Evolutionary conservation across 164 flowering plant genomes (phyloP).

Genomic region (Chloranthus sessilifolius): DNA sequence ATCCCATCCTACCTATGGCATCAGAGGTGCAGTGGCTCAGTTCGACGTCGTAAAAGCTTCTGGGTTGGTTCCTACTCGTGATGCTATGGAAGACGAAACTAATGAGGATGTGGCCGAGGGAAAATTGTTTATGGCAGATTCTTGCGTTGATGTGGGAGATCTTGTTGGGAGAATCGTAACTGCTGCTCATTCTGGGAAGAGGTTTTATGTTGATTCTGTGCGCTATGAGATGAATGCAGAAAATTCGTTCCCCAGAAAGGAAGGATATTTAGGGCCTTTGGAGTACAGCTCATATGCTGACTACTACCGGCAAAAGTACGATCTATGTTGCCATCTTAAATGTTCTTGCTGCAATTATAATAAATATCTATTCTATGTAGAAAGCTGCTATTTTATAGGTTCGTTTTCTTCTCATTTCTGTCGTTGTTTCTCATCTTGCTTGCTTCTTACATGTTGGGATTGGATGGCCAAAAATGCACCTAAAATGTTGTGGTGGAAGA

Average conservation of each 20-base stretch:
- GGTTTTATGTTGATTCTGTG: slow-evolving; percentile 92
- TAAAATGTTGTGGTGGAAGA: slow-evolving; percentile 44
- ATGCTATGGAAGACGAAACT: slow-evolving; percentile 21
- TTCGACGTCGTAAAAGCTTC: slow-evolving; percentile 92
- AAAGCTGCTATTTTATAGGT: neutral
- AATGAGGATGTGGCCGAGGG: slow-evolving; percentile 31
- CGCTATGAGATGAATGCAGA: slow-evolving; percentile 90
- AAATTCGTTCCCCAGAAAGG: slow-evolving; percentile 95
- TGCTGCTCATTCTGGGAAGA: slow-evolving; percentile 98
- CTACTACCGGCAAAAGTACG: slow-evolving; percentile 93
- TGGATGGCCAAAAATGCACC: slow-evolving; percentile 37
- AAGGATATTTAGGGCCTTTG: slow-evolving; percentile 95
- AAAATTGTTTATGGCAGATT: slow-evolving; percentile 76
- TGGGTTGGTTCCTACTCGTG: slow-evolving; percentile 69
- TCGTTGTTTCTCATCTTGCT: slow-evolving; percentile 7
- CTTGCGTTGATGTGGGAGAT: slow-evolving; percentile 42
- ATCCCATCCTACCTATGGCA: slow-evolving; percentile 94
- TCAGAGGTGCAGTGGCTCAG: slow-evolving; percentile 95
- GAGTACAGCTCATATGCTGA: slow-evolving; percentile 98
- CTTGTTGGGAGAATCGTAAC: slow-evolving; percentile 88
- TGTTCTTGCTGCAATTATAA: neutral
- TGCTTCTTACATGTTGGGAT: slow-evolving; percentile 21
- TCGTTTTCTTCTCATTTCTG: neutral
- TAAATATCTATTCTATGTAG: no score
- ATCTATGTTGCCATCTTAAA: neutral